Conservation (phyloP, 129 eudicot species). For the Artemisia tridentata region DNA sequence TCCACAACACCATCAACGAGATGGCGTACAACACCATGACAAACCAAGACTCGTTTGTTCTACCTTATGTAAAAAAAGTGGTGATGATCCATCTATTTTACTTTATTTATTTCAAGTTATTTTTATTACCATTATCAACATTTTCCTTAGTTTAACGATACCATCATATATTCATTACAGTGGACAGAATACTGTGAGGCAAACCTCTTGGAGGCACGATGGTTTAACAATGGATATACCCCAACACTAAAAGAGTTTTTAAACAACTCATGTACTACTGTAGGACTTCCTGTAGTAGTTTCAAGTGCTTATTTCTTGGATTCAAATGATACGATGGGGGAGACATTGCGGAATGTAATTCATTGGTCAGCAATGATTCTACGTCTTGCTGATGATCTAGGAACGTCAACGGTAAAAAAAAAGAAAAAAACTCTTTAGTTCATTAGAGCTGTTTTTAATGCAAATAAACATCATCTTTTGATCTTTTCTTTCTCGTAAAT, state of each 20-base stretch:
- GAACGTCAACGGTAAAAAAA: conserved; percentile 47
- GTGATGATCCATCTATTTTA: conserved; percentile 12
- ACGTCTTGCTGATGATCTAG: conserved; percentile 56
- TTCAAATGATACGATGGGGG: conserved; percentile 23
- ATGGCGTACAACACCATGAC: conserved; percentile 44
- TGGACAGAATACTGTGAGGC: conserved; percentile 43
- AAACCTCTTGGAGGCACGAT: conserved; percentile 37
- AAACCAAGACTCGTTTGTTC: conserved; percentile 29
- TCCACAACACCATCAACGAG: conserved; percentile 51
- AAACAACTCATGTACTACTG: conserved; percentile 45
- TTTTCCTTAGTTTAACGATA: neutral
- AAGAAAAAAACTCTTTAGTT: neutral
- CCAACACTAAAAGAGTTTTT: conserved; percentile 56
- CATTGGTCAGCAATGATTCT: conserved; percentile 42
- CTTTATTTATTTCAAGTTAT: neutral
- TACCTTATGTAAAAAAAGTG: conserved; percentile 33
- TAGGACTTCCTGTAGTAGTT: conserved; percentile 40
- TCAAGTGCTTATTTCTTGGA: conserved; percentile 35
- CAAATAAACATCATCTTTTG: neutral
- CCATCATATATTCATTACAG: conserved; percentile 13
- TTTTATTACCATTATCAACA: neutral
- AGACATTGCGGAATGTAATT: conserved; percentile 31
- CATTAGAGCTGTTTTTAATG: neutral
- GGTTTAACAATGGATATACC: conserved; percentile 47
- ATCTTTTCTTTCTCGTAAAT: neutral